Base-by-base conservation (phyloP, 331 rosid species). In the Telfairia occidentalis region DNA sequence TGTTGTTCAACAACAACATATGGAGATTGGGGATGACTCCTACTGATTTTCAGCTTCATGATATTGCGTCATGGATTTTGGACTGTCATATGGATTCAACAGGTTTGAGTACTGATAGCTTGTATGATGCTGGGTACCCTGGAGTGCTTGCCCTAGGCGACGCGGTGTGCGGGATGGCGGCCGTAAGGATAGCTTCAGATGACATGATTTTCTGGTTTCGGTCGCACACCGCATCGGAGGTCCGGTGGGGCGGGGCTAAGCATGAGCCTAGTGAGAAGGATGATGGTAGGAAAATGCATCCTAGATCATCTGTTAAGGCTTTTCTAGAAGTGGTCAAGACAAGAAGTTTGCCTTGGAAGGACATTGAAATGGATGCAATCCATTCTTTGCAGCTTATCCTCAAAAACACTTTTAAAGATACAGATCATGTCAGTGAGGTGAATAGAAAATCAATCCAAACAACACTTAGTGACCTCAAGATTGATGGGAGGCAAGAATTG, bases 201-300 rank as follows among this genome's bases (percentile, higher is more conserved):
- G 98, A 92, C 81, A 48, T 82, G 42, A 88, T 93, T 16, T 89
- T 93, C 79, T 93, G 98, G 98, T 89, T 93, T 71, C 89, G 98
- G 7, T 88, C 96, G 1, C 88, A 87, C 84, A 83, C 97, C 34
- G 96, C 98, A 7, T 85, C 92, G 23, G 97, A 92, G 78, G 78
- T 92, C 50, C 84, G 87, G 78, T 92, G 98, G 98, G 97, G 96
- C 67, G 98, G 98, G 78, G 98, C 97, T 6, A 91, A 93, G 86
- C 97, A 91, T 78, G 91, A 87, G 40, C 82, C 86, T 12, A 89
- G 90, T 77, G 96, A 91, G 79, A 83, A 76, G 79, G 98, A 91
- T 79, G 92, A 89, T 71, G 83, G 89, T 32, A 82, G 78, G 77
- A 93, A 61, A 86, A 91, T 93, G 98, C 97, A 93, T 84, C 98